Evolutionary conservation across 768 basidiomycete species (phyloP).

Genomic region (Rhodotorula taiwanensis): DNA sequence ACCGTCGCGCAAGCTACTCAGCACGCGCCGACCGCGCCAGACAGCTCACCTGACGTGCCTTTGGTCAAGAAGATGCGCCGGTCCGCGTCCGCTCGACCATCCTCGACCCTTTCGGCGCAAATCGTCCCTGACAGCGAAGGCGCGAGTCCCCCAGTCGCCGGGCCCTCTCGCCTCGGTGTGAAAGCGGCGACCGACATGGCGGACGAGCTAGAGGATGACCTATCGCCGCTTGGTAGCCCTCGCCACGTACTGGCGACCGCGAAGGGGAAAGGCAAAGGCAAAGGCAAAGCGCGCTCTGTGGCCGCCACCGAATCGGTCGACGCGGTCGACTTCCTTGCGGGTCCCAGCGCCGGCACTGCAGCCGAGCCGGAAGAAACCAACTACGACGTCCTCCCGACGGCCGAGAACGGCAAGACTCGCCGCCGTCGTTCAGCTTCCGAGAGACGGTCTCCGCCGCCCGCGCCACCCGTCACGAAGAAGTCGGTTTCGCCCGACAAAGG

Average conservation of each 20-base stretch:
- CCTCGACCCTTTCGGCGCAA: not conserved
- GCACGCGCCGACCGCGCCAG: not conserved
- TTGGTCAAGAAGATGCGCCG: not conserved
- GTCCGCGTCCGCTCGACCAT: too few species aligned
- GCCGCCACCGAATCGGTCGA: not conserved
- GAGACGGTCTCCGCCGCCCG: not conserved
- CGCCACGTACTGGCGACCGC: too few species aligned
- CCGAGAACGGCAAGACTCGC: conserved; percentile 5
- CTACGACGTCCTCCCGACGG: conserved; percentile 7
- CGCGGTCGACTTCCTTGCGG: conserved; percentile 5
- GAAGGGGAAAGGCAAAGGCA: conserved; percentile 1
- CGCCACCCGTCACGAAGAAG: not conserved
- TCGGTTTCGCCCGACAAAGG: not conserved
- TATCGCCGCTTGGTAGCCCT: not conserved
- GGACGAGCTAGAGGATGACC: not conserved
- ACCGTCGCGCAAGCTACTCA: not conserved
- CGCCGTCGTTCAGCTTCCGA: too few species aligned
- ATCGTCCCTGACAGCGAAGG: conserved; percentile 49
- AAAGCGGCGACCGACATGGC: not conserved
- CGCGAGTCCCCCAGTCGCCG: conserved; percentile 37
- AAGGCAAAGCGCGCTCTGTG: not conserved
- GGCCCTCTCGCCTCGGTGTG: not conserved
- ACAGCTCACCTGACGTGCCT: conserved; percentile 21
- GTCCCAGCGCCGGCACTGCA: too few species aligned
- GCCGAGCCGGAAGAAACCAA: conserved; percentile 17